Base-by-base conservation (phyloP, 1,284 basidiomycete species). In the Cryptococcus sp. region DNA sequence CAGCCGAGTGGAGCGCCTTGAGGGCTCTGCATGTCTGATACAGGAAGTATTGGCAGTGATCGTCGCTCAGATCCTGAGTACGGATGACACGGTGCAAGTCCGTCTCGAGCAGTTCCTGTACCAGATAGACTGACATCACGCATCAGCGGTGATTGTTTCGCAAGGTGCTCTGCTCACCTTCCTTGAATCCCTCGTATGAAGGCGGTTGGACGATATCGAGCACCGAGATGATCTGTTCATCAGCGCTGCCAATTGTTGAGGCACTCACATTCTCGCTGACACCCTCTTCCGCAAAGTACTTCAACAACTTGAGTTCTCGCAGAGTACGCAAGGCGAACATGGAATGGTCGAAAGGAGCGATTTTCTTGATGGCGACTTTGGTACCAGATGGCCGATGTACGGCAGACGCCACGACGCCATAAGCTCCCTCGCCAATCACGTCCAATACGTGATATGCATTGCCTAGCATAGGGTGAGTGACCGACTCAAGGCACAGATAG, bases 201-300 rank as follows among this genome's bases (percentile, higher is more conserved):
- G 89, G 80, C 0, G 93, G 93, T 74, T 91, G 91, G 82, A 96
- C 87, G 71, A 96, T 96, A 76, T 97, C 93, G 45, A 96, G 82
- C 68, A 97, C 93, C 39, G 92, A 91, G 73, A 96, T 96, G 72
- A 97, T 95, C 88, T 93, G 73, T 2, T 30, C 1, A 40, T 25
- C 47, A 17, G 19, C 52, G 17, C 46, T n/a, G 19, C 16, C 42
- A 20, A 41, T 27, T 25, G 3, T 41, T 25, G 19, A 20, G 40
- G 22, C n/a, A 82, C 88, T 70, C 71, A 92, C 90, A 75, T 96
- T 95, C 81, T 95, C 92, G 81, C 90, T 91, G 71, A 93, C 90
- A 52, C 90, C 89, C 1, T 91, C 87, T 80, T 91, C 89, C 62
- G 88, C 90, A 72, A 96, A 84, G 81, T 93, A 93, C 74, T 93